Base-by-base conservation (phyloP, 352 stramenopile genomes). In the Phytophthora pisi region DNA sequence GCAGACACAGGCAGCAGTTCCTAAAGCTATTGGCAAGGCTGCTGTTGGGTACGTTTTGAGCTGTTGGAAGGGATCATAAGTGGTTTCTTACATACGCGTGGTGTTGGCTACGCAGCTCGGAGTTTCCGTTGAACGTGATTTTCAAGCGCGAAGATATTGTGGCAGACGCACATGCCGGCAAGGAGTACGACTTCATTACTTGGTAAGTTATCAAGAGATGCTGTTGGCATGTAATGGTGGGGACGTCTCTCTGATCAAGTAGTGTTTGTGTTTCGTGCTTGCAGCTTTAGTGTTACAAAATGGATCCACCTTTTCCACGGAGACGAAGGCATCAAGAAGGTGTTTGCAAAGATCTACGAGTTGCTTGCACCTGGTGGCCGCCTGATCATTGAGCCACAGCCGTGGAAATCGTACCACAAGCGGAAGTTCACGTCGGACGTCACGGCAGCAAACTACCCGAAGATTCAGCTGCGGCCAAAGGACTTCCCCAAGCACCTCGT, bases 221-320 rank as follows among this genome's bases (percentile, higher is more conserved):
- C 40, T 18, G 15, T 47, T 47, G 40, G n/a, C 16, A n/a, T 43
- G 5, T 42, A 18, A 49, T 46, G 11, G 46, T 16, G 11, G 11
- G 30, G 31, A 18, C 30, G 2, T 38, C 28, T 49, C 2, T 36
- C 20, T 55, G 24, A 53, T 45, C 2, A n/a, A 13, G 20, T 36
- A 2, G 20, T 31, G 3, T 26, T 53, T 42, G 10, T 54, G 23
- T 13, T 53, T 47, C 2, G 18, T 51, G 16, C 57, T 16, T 66
- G 16, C 53, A 92, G 89, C 52, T 93, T 97, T 47, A 96, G 87
- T 50, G 86, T 97, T 57, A 93, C 89, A 9, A 97, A 97, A 75
- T 97, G 91, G 91, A 92, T 97, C 42, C 91, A 97, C 57, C 72
- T 97, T 42, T 90, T 95, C 62, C 81, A 92, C 40, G 91, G 91